These are phyloP conservation scores for Pseudomassariella vexata DNA, from an alignment of 2,329 filamentous ascomycete species.

Conservation along the genomic window DNA sequence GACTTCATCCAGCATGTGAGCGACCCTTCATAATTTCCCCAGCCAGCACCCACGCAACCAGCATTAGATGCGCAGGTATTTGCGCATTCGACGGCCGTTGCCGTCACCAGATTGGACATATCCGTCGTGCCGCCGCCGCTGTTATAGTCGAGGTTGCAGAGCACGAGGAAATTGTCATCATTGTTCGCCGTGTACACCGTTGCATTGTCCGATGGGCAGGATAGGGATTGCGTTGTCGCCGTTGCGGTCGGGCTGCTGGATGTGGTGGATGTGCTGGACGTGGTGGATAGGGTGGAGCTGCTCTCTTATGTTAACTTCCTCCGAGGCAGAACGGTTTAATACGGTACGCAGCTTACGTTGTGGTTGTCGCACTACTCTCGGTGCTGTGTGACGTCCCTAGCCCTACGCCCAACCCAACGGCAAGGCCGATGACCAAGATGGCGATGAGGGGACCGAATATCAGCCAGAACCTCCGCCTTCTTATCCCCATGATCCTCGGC, in stretches of 20 bases:
- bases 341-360: too few relatives aligned
- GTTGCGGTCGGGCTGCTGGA: conserved; percentile 3
- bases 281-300: neutral
- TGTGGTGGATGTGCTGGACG: conserved; percentile 2
- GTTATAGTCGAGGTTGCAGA: conserved; percentile 31
- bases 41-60: conserved; percentile 27
- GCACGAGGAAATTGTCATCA: conserved; percentile 20
- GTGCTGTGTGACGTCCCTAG: conserved; percentile 7
- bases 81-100: conserved; percentile 26
- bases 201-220: conserved; percentile 26
- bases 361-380: too few relatives aligned
- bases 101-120: conserved; percentile 15
- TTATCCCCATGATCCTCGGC: conserved; percentile 14
- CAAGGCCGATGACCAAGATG: conserved; percentile 16
- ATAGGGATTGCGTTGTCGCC: conserved; percentile 9
- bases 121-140: conserved; percentile 21
- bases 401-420: conserved; percentile 19
- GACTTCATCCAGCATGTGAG: conserved; percentile 30
- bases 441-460: conserved; percentile 17
- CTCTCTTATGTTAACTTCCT: too few relatives aligned
- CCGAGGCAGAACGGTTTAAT: too few relatives aligned
- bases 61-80: conserved; percentile 20
- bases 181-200: conserved; percentile 21
- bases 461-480: conserved; percentile 17
- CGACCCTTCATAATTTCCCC: conserved; percentile 22